Evolutionary conservation across 495 filamentous ascomycete species (phyloP).

Genomic region (Physcia stellaris): DNA sequence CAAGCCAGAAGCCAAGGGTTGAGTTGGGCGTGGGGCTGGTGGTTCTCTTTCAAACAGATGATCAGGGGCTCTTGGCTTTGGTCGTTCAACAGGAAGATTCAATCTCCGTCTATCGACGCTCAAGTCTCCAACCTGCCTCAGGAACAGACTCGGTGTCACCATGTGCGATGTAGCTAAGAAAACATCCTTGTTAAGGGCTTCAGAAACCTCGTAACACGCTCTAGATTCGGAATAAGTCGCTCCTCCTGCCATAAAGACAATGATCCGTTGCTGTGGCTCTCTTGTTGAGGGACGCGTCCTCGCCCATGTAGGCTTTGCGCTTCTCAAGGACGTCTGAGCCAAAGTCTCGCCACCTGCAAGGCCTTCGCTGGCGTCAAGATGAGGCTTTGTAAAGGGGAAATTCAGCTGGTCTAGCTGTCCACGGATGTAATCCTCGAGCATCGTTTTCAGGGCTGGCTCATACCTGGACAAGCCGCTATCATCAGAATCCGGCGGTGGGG

Average conservation of each 20-base stretch:
- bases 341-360: conserved; percentile 36
- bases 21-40: conserved; percentile 29
- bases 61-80: conserved; percentile 65
- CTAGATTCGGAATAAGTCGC: conserved; percentile 85
- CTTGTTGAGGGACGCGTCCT: conserved; percentile 58
- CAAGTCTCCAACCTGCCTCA: conserved; percentile 70
- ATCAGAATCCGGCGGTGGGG: conserved; percentile 29
- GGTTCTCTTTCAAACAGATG: conserved; percentile 76
- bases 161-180: conserved; percentile 88
- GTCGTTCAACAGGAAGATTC: conserved; percentile 68
- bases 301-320: conserved; percentile 91
- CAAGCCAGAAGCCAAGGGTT: conserved; percentile 19
- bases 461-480: conserved; percentile 40
- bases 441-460: conserved; percentile 43
- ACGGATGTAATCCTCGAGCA: conserved; percentile 52
- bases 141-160: conserved; percentile 65
- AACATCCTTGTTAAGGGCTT: conserved; percentile 58
- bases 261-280: conserved; percentile 78
- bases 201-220: conserved; percentile 76
- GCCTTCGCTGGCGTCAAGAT: conserved; percentile 46
- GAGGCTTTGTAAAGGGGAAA: conserved; percentile 77
- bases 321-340: conserved; percentile 65
- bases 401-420: conserved; percentile 38
- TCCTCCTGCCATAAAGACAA: conserved; percentile 93
- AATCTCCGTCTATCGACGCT: conserved; percentile 58